Base-by-base conservation (phyloP, 73 alveolate species). In the Blepharisma stoltei region DNA sequence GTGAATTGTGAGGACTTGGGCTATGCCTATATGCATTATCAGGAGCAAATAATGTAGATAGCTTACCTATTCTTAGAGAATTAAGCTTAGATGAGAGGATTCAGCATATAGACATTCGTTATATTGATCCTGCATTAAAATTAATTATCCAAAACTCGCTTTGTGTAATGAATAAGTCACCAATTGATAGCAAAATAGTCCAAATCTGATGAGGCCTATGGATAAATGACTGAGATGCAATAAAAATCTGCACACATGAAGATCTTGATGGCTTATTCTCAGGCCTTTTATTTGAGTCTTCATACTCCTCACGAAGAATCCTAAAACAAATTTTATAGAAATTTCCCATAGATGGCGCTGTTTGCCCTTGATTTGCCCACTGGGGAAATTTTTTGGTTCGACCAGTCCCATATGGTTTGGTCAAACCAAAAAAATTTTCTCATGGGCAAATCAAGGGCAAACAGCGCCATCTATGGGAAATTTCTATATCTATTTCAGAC, bases 91-190 rank as follows among this genome's bases (percentile, higher is more conserved):
- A 14, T 38, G 11, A 32, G 3, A 32, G 41, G 41, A 32, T 32
- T 32, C 41, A 32, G 41, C 41, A 32, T 32, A 1, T 32, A 32
- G 49, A n/a, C 2, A 14, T 60, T 8, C 18, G 11, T 9, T 25
- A 60, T 25, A 14, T 14, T 8, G 73, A 60, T 38, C 73, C 73
- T 60, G 73, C 73, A 25, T 25, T 60, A 9, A 38, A 60, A 60
- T 1, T 1, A 60, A 25, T 60, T 8, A 9, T 60, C 5, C 14
- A 9, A 18, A 14, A 14, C 18, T n/a, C 45, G 49, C 45, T 20
- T 20, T n/a, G 18, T 20, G 46, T 14, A 1, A 32, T 32, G 18
- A 5, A 60, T 5, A 14, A 11, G 11, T 20, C 38, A 14, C 18
- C 23, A 25, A 14, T 60, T 38, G 5, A n/a, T 8, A 14, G 23